These are phyloP conservation scores for Penicillium sp. DNA, from an alignment of 2,329 filamentous ascomycete species.

Conservation along the genomic window DNA sequence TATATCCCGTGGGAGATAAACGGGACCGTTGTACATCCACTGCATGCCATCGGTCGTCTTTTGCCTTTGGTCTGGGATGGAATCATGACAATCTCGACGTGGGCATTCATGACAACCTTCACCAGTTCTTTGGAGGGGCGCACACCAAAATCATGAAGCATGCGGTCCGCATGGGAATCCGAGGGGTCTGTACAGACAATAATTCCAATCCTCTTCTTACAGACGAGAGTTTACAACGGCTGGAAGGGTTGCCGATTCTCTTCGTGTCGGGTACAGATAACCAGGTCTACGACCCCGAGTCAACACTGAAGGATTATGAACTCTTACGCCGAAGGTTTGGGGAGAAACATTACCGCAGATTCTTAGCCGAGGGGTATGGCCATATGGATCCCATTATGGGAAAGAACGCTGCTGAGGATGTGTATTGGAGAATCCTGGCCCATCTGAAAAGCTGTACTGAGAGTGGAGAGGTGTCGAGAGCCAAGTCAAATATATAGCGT, in stretches of 20 bases:
- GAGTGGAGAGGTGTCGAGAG: neutral
- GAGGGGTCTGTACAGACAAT: neutral
- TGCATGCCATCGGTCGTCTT: slow-evolving; percentile 30
- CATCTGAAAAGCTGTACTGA: neutral
- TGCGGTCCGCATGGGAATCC: neutral
- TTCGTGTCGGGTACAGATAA: slow-evolving; percentile 25
- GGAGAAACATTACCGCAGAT: neutral
- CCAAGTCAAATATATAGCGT: neutral
- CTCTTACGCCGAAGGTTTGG: neutral
- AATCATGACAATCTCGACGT: slow-evolving; percentile 33
- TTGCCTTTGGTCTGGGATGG: slow-evolving; percentile 36
- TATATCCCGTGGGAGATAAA: slow-evolving; percentile 30
- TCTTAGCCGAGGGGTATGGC: neutral
- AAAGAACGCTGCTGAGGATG: neutral
- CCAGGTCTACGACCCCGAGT: slow-evolving; percentile 24
- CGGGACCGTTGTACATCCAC: slow-evolving; percentile 31
- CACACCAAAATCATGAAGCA: neutral
- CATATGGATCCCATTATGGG: slow-evolving; percentile 1
- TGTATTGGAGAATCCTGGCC: neutral
- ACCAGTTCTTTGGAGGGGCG: neutral
- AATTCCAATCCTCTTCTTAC: slow-evolving; percentile 6
- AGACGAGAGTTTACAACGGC: slow-evolving; percentile 8
- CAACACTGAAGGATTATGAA: slow-evolving; percentile 20
- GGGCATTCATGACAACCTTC: slow-evolving; percentile 2
- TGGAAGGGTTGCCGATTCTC: slow-evolving; percentile 22